These are phyloP conservation scores for Kluyveromyces starmeri DNA, from an alignment of 805 yeast genomes.

Conservation along the genomic window DNA sequence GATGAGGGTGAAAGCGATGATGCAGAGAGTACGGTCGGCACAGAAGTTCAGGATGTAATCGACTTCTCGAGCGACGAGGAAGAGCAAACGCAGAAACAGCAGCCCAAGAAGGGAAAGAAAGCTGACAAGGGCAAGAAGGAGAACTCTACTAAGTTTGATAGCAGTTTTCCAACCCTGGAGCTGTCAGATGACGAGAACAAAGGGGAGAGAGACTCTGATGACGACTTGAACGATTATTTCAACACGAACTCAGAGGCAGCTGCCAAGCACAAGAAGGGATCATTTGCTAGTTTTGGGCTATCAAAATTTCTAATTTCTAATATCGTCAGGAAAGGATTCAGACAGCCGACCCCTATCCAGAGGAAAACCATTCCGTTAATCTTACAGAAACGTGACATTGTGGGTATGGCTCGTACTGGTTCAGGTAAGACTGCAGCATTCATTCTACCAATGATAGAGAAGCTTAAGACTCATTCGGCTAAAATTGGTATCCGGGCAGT, in stretches of 20 bases:
- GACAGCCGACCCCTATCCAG: constrained; percentile 96
- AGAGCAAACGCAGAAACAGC: constrained; percentile 16
- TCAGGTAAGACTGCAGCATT: constrained; percentile 99
- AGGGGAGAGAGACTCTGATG: constrained; percentile 32
- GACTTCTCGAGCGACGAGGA: constrained; percentile 43
- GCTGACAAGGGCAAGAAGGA: constrained; percentile 9
- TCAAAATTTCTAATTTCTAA: constrained; percentile 62
- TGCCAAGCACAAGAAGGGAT: constrained; percentile 48
- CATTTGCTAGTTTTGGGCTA: constrained; percentile 85
- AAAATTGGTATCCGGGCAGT: constrained; percentile 85
- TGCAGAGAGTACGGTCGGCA: constrained; percentile 22
- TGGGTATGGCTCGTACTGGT: constrained; percentile 99
- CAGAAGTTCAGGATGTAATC: constrained; percentile 46
- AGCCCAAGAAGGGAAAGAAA: constrained; percentile 9
- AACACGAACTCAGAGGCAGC: constrained; percentile 27
- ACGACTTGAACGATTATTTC: constrained; percentile 39
- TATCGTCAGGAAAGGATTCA: constrained; percentile 76
- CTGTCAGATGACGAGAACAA: constrained; percentile 43
- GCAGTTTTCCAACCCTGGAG: constrained; percentile 42
- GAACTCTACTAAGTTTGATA: constrained; percentile 6
- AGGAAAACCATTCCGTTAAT: constrained; percentile 89
- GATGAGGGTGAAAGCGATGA: constrained; percentile 31
- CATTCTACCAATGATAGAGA: constrained; percentile 81
- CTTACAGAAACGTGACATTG: constrained; percentile 83
- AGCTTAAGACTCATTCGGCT: constrained; percentile 72